phyloP scores from a whole-genome alignment of 306 rosid genomes.

The Potentilla sterilis region DNA sequence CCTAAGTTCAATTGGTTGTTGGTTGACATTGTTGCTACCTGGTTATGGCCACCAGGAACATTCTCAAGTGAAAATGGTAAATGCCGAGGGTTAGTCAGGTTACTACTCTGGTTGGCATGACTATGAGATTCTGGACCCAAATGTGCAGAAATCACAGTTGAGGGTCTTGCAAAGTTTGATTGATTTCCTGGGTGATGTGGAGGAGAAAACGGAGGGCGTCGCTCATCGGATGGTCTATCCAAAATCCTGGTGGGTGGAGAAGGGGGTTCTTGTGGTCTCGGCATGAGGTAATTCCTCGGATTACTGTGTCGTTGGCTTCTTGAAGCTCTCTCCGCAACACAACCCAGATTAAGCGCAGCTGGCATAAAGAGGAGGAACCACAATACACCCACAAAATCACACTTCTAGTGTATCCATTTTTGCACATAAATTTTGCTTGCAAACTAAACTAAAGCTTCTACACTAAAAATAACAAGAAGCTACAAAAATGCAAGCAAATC shows the following conservation, averaged over 20 bases:
- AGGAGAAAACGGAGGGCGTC: slow-evolving; percentile 35
- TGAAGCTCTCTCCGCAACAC: slow-evolving; percentile 84
- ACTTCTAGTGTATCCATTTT: slow-evolving; percentile 30
- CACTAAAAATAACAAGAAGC: slow-evolving; percentile 20
- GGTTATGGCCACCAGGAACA: slow-evolving; percentile 45
- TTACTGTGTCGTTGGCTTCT: slow-evolving; percentile 94
- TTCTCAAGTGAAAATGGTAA: slow-evolving; percentile 47
- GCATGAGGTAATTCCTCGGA: slow-evolving; percentile 79
- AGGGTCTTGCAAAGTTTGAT: slow-evolving; percentile 39
- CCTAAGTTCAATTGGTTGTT: slow-evolving; percentile 51
- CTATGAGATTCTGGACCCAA: slow-evolving; percentile 48
- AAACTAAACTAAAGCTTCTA: neutral
- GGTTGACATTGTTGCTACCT: slow-evolving; percentile 42
- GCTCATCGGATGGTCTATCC: slow-evolving; percentile 43
- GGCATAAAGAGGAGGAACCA: slow-evolving; percentile 30
- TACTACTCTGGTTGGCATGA: slow-evolving; percentile 39
- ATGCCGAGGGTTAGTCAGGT: slow-evolving; percentile 37
- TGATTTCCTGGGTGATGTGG: slow-evolving; percentile 44
- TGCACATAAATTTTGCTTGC: slow-evolving; percentile 3
- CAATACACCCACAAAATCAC: slow-evolving; percentile 33
- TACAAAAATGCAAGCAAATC: slow-evolving; percentile 14
- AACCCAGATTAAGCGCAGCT: slow-evolving; percentile 99
- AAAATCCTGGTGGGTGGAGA: slow-evolving; percentile 40
- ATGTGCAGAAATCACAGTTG: slow-evolving; percentile 32
- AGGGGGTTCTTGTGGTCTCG: slow-evolving; percentile 59